phyloP scores from a whole-genome alignment of 2,329 filamentous ascomycete genomes.

The Pseudocercospora crystallina region DNA sequence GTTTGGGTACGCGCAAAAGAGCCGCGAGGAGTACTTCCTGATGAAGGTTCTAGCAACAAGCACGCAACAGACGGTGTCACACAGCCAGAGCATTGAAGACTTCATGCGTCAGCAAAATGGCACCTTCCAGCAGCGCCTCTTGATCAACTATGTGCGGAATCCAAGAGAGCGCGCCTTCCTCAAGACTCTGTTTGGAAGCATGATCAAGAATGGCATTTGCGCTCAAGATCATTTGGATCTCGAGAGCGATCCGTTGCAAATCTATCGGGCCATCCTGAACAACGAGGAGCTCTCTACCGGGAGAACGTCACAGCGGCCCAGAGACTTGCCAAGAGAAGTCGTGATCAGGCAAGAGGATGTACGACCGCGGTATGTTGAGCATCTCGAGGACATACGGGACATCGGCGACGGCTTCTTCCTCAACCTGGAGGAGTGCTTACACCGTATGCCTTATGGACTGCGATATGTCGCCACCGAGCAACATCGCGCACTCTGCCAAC shows the following conservation, averaged over 20 bases:
- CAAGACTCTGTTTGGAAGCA: constrained; percentile 76
- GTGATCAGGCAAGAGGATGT: constrained; percentile 97
- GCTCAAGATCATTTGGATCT: constrained; percentile 88
- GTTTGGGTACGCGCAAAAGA: constrained; percentile 96
- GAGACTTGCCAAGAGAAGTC: constrained; percentile 84
- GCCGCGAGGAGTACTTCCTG: constrained; percentile 93
- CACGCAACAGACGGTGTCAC: constrained; percentile 80
- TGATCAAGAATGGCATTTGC: constrained; percentile 89
- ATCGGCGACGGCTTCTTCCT: constrained; percentile 89
- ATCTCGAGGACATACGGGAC: constrained; percentile 88
- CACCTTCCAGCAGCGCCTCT: constrained; percentile 88
- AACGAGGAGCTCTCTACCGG: constrained; percentile 96
- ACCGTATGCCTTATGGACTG: constrained; percentile 89
- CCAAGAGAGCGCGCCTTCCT: constrained; percentile 91
- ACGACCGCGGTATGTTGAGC: constrained; percentile 86
- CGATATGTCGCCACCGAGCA: constrained; percentile 85
- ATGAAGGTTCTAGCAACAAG: constrained; percentile 83
- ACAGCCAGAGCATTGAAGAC: constrained; percentile 71
- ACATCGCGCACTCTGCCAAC: constrained; percentile 72
- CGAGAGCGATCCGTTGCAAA: constrained; percentile 96
- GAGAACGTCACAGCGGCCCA: constrained; percentile 72
- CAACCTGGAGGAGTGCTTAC: constrained; percentile 76
- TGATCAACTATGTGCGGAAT: constrained; percentile 84
- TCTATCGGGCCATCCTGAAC: constrained; percentile 92
- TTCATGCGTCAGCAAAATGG: constrained; percentile 72